A percentile compares a stretch with the other conserved stretches of the same genome.
These are phyloP conservation scores for Sarocladium kiliense DNA, from an alignment of 2,329 filamentous ascomycete species.

Conservation along the genomic window DNA sequence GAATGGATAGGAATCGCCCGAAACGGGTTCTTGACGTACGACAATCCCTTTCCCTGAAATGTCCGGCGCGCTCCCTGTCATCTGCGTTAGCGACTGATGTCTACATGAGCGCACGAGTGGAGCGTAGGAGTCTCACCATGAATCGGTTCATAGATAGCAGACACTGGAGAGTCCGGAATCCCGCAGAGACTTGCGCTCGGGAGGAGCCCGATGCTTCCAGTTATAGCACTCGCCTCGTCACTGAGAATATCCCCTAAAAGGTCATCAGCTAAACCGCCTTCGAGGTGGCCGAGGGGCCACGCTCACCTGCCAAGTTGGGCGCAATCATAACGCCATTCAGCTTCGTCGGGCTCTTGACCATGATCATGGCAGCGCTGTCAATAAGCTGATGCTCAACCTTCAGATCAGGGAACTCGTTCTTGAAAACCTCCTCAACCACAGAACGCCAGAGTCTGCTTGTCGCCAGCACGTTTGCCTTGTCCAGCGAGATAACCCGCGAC, in stretches of 20 bases:
- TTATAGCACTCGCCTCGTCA: conserved; percentile 16
- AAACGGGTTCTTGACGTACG: conserved; percentile 28
- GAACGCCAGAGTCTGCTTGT: conserved; percentile 82
- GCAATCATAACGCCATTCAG: conserved; percentile 86
- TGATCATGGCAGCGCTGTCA: conserved; percentile 88
- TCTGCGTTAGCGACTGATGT: conserved; percentile 9
- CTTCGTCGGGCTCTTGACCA: conserved; percentile 74
- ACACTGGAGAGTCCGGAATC: conserved; percentile 16
- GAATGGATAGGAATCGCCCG: conserved; percentile 9
- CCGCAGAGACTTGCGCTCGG: conserved; percentile 19
- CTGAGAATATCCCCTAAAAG: conserved; percentile 16
- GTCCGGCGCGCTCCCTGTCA: conserved; percentile 76
- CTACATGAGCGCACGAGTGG: conserved; percentile 11
- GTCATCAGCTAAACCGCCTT: conserved; percentile 15
- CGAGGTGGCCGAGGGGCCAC: conserved; percentile 13
- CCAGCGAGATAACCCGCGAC: conserved; percentile 70
- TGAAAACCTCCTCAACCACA: conserved; percentile 74
- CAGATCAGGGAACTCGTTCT: conserved; percentile 78
- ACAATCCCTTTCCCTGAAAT: conserved; percentile 62
- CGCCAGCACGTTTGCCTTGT: conserved; percentile 91
- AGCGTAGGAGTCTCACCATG: conserved; percentile 15
- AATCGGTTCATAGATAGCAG: conserved; percentile 18
- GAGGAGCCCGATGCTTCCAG: conserved; percentile 18
- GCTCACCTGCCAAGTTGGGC: conserved; percentile 53
- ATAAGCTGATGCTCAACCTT: conserved; percentile 82